Evolutionary conservation across 2,329 filamentous ascomycete species (phyloP).

Genomic region (Botrytis elliptica): DNA sequence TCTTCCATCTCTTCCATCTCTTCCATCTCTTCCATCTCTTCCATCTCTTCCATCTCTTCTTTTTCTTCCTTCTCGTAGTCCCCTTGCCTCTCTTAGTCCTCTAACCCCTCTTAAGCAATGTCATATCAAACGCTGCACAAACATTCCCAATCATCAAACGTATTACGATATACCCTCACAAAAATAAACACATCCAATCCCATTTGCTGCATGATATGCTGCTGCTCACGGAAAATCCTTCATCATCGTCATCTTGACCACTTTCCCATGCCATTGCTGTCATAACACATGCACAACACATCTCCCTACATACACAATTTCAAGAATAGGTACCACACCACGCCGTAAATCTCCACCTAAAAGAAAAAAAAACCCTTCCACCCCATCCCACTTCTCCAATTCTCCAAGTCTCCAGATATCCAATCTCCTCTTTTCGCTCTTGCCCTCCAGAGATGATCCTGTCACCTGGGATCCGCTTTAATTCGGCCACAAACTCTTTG

Average conservation of each 20-base stretch:
- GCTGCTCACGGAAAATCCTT: background rate
- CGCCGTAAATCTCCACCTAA: background rate
- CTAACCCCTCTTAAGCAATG: background rate
- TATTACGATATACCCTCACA: no score
- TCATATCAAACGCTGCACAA: background rate
- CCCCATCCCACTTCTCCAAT: slow-evolving; percentile 10
- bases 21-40: background rate
- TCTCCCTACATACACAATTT: background rate
- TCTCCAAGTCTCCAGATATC: slow-evolving; percentile 8
- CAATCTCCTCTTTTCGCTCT: background rate
- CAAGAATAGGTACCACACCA: background rate
- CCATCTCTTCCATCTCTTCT: no score
- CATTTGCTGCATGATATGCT: background rate
- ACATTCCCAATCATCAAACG: background rate
- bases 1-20: no score
- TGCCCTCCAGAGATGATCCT: background rate
- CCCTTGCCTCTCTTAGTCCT: background rate
- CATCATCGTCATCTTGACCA: background rate
- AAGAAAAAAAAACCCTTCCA: background rate
- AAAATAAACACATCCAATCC: background rate
- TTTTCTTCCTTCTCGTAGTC: no score
- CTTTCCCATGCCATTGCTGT: background rate
- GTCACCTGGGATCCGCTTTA: background rate
- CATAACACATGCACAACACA: background rate
- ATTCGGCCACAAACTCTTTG: background rate